phyloP scores from a whole-genome alignment of 1,284 basidiomycete genomes.

The Stereum hirsutum region DNA sequence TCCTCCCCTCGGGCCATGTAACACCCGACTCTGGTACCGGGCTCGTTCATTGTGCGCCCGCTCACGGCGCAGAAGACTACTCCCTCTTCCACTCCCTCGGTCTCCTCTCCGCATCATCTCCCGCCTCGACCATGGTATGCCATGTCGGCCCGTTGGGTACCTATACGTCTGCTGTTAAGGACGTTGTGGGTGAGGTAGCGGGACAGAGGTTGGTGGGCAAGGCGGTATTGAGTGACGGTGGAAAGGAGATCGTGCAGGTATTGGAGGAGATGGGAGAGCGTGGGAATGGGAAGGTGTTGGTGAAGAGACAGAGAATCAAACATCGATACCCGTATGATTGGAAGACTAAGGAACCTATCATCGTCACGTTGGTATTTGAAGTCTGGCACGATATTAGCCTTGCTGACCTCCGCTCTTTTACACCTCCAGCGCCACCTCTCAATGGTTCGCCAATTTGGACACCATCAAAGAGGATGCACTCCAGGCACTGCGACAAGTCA shows the following conservation, averaged over 20 bases:
- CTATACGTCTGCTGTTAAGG: slow-evolving; percentile 51
- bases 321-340: slow-evolving; percentile 98
- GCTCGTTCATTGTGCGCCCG: slow-evolving; percentile 92
- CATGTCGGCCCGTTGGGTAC: slow-evolving; percentile 81
- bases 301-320: slow-evolving; percentile 65
- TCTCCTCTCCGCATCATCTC: slow-evolving; percentile 30
- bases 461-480: slow-evolving; percentile 76
- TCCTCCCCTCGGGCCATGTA: slow-evolving; percentile 64
- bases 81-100: slow-evolving; percentile 50
- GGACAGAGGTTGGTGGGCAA: slow-evolving; percentile 52
- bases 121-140: slow-evolving; percentile 48
- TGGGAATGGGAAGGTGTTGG: too few relatives aligned
- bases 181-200: slow-evolving; percentile 40
- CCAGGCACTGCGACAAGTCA: slow-evolving; percentile 60
- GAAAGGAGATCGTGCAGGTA: slow-evolving; percentile 54
- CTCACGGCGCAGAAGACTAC: slow-evolving; percentile 94
- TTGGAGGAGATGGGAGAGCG: slow-evolving; percentile 50
- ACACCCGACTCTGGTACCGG: slow-evolving; percentile 90
- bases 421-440: slow-evolving; percentile 81
- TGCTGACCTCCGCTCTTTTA: too few relatives aligned
- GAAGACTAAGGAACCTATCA: slow-evolving; percentile 91
- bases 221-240: slow-evolving; percentile 68
- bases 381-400: too few relatives aligned
- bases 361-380: slow-evolving; percentile 69
- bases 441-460: slow-evolving; percentile 96